These are phyloP conservation scores for Rhododendron griersonianum DNA, from an alignment of 148 eudicot genomes.

Conservation along the genomic window DNA sequence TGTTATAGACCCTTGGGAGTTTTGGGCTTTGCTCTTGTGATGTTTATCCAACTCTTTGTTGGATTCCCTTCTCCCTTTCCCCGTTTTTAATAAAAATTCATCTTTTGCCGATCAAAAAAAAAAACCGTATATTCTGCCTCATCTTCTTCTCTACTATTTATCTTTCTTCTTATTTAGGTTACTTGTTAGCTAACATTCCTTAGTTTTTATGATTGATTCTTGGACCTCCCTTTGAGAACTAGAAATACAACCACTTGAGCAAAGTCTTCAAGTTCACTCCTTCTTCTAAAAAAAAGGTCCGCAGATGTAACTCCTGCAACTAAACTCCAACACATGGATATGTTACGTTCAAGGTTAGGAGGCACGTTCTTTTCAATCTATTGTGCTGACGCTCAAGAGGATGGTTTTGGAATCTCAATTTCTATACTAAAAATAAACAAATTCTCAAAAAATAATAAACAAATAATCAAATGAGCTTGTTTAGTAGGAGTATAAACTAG, in stretches of 20 bases:
- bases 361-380: neutral
- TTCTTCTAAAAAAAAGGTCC: neutral
- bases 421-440: too few relatives aligned
- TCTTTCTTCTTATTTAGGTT: too few relatives aligned
- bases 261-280: neutral
- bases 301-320: neutral
- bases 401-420: neutral
- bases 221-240: neutral
- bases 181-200: neutral
- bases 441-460: too few relatives aligned
- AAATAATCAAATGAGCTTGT: too few relatives aligned
- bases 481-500: too few relatives aligned
- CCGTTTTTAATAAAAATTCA: too few relatives aligned
- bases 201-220: neutral
- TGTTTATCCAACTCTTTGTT: too few relatives aligned
- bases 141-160: too few relatives aligned
- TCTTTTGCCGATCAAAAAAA: too few relatives aligned
- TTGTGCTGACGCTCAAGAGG: neutral
- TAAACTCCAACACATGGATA: neutral
- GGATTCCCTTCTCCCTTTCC: too few relatives aligned
- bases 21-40: too few relatives aligned
- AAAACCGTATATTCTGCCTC: neutral
- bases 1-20: too few relatives aligned
- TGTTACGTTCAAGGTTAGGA: neutral
- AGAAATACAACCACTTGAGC: neutral